Percentiles rank a stretch among this genome's conserved stretches.
Evolutionary conservation across 805 yeast genomes (phyloP).

Genomic region (Yarrowia sp.): DNA sequence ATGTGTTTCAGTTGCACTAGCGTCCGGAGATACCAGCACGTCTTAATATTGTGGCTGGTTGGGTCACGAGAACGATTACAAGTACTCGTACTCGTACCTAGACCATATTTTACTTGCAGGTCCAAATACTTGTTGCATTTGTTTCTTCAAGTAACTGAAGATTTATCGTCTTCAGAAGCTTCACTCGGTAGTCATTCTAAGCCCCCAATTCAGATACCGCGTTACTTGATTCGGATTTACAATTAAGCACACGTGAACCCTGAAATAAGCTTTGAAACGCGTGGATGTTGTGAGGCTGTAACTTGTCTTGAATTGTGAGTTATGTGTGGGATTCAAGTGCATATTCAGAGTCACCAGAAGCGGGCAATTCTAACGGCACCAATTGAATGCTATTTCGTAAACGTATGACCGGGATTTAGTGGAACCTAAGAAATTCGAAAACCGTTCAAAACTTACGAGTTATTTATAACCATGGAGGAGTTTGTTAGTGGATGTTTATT

Average conservation of each 20-base stretch:
- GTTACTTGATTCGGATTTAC: neutral
- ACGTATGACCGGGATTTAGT: neutral
- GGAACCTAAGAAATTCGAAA: neutral
- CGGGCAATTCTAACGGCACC: neutral
- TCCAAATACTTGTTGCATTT: too few species aligned
- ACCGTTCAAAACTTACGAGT: neutral
- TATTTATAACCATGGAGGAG: neutral
- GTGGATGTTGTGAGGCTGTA: neutral
- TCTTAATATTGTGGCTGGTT: too few species aligned
- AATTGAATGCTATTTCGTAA: neutral
- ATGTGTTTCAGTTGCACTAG: neutral
- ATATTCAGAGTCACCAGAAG: neutral
- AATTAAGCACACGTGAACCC: neutral
- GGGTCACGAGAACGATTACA: too few species aligned
- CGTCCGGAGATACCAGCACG: too few species aligned
- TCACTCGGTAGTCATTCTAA: too few species aligned
- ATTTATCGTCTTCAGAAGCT: too few species aligned
- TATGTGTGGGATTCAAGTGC: neutral
- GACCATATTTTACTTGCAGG: too few species aligned
- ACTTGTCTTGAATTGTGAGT: neutral
- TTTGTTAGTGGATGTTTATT: neutral
- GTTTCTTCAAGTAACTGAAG: too few species aligned
- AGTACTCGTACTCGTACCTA: too few species aligned
- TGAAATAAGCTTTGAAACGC: neutral
- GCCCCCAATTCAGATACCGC: neutral